Conservation (phyloP, 2,329 filamentous ascomycete species). For the Fusarium sublunatum region DNA sequence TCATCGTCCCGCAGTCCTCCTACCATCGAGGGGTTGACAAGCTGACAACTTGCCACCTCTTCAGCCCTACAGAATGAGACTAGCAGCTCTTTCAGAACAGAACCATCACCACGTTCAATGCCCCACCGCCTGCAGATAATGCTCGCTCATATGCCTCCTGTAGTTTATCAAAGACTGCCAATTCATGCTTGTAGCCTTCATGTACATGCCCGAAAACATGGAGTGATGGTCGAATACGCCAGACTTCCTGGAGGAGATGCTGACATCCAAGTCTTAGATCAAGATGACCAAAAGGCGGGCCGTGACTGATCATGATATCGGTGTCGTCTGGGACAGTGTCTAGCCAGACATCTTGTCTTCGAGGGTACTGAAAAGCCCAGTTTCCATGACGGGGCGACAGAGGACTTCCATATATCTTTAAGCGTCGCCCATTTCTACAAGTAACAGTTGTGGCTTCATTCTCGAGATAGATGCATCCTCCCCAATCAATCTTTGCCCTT, state of each 20-base stretch:
- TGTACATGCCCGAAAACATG: constrained; percentile 77
- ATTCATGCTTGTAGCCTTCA: constrained; percentile 58
- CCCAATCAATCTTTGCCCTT: constrained; percentile 39
- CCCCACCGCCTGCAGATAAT: neutral
- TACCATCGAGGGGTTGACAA: constrained; percentile 24
- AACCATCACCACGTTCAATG: constrained; percentile 9
- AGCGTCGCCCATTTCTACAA: constrained; percentile 44
- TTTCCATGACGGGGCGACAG: constrained; percentile 49
- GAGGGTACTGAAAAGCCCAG: constrained; percentile 58
- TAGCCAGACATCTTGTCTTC: constrained; percentile 46
- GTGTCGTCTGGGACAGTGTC: constrained; percentile 39
- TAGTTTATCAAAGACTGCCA: constrained; percentile 46
- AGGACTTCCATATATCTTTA: constrained; percentile 50
- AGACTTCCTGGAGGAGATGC: constrained; percentile 58
- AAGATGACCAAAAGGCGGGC: constrained; percentile 52
- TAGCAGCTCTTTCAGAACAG: constrained; percentile 12
- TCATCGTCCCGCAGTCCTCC: constrained; percentile 19
- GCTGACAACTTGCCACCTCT: constrained; percentile 3
- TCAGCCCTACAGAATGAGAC: constrained; percentile 5
- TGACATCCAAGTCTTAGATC: constrained; percentile 51
- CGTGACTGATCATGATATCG: constrained; percentile 56
- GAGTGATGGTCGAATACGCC: constrained; percentile 66
- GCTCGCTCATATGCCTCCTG: constrained; percentile 40
- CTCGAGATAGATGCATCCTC: constrained; percentile 43
- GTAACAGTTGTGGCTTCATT: constrained; percentile 30